These are phyloP conservation scores for Salinomyces thailandicus DNA, from an alignment of 2,329 filamentous ascomycete genomes.

Conservation along the genomic window DNA sequence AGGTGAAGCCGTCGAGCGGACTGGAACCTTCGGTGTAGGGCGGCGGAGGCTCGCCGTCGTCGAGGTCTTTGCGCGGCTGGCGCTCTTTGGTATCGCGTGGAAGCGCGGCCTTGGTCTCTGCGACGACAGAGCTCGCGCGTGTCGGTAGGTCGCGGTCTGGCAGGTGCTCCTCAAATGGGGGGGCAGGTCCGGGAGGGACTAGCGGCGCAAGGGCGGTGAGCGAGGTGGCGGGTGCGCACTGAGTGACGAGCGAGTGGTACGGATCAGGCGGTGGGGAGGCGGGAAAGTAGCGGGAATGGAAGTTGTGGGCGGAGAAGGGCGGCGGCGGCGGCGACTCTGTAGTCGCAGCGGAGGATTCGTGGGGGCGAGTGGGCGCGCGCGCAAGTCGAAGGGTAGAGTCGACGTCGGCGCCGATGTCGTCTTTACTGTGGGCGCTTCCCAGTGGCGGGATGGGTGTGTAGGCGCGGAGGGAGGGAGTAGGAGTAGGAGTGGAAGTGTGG, in stretches of 20 bases:
- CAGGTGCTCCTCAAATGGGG: constrained; percentile 34
- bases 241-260: constrained; percentile 31
- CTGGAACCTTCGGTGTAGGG: constrained; percentile 93
- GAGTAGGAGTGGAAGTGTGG: too few species aligned
- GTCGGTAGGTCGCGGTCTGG: constrained; percentile 31
- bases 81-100: constrained; percentile 71
- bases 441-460: too few species aligned
- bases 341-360: constrained; percentile 29
- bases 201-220: constrained; percentile 40
- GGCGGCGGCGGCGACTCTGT: constrained; percentile 53
- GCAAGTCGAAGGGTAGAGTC: constrained; percentile 21
- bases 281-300: constrained; percentile 50
- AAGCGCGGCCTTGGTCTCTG: constrained; percentile 75
- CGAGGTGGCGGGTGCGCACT: constrained; percentile 24
- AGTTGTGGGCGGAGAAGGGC: constrained; percentile 56
- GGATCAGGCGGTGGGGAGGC: constrained; percentile 39
- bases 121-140: constrained; percentile 43
- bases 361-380: constrained; percentile 9
- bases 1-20: constrained; percentile 84
- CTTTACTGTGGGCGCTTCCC: too few species aligned
- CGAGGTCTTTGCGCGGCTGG: constrained; percentile 57
- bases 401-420: constrained; percentile 20
- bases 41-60: constrained; percentile 86
- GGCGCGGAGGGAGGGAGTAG: constrained; percentile 23
- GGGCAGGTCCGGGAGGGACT: constrained; percentile 29